A percentile compares a stretch with the other conserved stretches of the same genome.
These are phyloP conservation scores for Lactarius hengduanensis DNA, from an alignment of 768 basidiomycete species.

Conservation along the genomic window DNA sequence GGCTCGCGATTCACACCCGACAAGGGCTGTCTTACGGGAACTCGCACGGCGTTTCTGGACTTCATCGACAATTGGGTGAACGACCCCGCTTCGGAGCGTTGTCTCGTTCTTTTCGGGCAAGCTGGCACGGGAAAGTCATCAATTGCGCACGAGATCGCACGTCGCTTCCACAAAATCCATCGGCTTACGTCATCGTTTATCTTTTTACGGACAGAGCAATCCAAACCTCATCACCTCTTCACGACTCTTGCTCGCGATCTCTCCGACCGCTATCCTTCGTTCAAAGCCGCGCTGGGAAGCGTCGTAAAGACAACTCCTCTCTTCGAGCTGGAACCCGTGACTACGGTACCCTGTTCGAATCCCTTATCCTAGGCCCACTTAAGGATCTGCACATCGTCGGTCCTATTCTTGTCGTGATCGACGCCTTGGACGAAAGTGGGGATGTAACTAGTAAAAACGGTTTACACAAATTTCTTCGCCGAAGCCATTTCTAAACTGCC, in stretches of 20 bases:
- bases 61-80: not conserved
- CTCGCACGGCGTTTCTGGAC: not conserved
- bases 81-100: not conserved
- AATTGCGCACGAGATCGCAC: not conserved
- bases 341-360: not conserved
- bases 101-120: conserved; percentile 1
- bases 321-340: not conserved
- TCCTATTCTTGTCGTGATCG: conserved; percentile 2
- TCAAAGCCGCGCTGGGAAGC: not conserved
- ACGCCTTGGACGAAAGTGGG: conserved; percentile 2
- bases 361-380: not conserved
- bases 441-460: not conserved
- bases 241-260: conserved; percentile 5
- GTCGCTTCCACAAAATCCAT: not conserved
- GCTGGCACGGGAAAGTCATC: not conserved
- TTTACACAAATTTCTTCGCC: not conserved
- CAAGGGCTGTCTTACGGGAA: not conserved
- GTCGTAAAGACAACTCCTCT: not conserved
- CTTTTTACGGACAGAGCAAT: not conserved
- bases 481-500: not conserved
- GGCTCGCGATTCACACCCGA: not conserved
- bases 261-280: not conserved
- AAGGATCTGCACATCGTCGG: not conserved
- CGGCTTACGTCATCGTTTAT: not conserved
- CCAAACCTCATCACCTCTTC: not conserved